Evolutionary conservation across 306 rosid genomes (phyloP).

Genomic region (Hylodesmum podocarpum): DNA sequence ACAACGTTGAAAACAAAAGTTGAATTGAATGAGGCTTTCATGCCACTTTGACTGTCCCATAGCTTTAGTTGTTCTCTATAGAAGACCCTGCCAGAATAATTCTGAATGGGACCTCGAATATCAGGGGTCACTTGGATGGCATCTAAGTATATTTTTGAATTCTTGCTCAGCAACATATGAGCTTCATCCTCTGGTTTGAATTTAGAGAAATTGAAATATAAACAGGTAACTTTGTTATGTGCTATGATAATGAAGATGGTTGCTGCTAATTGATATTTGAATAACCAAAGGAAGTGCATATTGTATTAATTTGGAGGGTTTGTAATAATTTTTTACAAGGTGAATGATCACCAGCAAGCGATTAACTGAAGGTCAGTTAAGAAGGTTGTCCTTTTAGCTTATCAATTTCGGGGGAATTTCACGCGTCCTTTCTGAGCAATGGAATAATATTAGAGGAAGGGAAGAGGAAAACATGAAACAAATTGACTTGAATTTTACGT

Average conservation of each 20-base stretch:
- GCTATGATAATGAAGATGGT: constrained; percentile 2
- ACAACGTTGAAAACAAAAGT: neutral
- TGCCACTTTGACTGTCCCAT: neutral
- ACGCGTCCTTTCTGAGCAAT: no score
- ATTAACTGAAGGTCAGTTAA: neutral
- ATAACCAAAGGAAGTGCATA: neutral
- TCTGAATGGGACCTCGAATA: neutral
- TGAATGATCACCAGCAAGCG: neutral
- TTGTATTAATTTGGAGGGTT: neutral
- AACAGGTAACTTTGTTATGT: constrained; percentile 15
- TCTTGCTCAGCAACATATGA: neutral
- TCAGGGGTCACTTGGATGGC: constrained; percentile 48
- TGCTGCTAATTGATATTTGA: constrained; percentile 4
- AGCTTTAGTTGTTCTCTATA: neutral
- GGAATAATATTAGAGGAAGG: no score
- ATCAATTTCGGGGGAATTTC: no score
- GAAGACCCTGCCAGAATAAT: neutral
- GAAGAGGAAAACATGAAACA: no score
- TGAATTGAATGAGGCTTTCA: constrained; percentile 5
- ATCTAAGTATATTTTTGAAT: neutral
- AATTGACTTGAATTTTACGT: no score
- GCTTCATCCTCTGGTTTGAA: neutral
- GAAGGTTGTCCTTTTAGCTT: no score
- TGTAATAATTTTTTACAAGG: neutral
- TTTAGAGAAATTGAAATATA: constrained; percentile 25